Percentiles rank a stretch among this genome's conserved stretches.
These are phyloP conservation scores for Macadamia tetraphylla DNA, from an alignment of 164 flowering plant genomes.

Conservation along the genomic window DNA sequence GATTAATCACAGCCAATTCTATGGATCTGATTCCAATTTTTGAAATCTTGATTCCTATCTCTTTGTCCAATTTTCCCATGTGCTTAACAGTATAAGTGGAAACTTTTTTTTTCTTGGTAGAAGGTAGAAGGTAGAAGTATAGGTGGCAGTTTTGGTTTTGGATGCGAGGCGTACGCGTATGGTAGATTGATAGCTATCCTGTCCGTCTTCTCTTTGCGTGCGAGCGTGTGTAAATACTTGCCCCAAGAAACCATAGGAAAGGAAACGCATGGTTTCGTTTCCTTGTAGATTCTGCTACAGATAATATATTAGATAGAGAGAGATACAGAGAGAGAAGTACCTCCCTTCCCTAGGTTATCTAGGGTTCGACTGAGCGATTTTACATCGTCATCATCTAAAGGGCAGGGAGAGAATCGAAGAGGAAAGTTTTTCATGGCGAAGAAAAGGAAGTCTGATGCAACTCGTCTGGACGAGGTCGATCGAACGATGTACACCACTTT, in stretches of 20 bases:
- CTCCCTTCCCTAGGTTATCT: background rate
- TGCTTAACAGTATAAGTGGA: no score
- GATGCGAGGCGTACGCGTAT: no score
- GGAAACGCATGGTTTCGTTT: background rate
- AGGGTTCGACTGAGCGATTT: background rate
- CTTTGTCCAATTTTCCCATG: no score
- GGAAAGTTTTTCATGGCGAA: constrained; percentile 42
- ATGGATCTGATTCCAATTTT: no score
- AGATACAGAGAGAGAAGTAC: background rate
- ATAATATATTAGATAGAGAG: background rate
- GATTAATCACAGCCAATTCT: no score
- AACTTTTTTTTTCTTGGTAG: no score
- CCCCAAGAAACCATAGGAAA: background rate
- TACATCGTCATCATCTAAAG: no score
- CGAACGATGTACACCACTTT: constrained; percentile 71
- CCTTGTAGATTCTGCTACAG: background rate
- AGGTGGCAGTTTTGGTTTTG: no score
- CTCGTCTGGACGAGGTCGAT: constrained; percentile 74
- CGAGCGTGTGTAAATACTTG: background rate
- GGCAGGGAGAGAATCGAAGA: background rate
- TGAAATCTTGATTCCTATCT: no score
- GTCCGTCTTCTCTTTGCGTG: no score
- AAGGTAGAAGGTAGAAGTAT: no score
- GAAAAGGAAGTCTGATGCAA: constrained; percentile 76
- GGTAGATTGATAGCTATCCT: no score